A percentile compares a stretch with the other conserved stretches of the same genome.
Conservation (phyloP, 2,329 filamentous ascomycete species). For the Tolypocladium nubicola region DNA sequence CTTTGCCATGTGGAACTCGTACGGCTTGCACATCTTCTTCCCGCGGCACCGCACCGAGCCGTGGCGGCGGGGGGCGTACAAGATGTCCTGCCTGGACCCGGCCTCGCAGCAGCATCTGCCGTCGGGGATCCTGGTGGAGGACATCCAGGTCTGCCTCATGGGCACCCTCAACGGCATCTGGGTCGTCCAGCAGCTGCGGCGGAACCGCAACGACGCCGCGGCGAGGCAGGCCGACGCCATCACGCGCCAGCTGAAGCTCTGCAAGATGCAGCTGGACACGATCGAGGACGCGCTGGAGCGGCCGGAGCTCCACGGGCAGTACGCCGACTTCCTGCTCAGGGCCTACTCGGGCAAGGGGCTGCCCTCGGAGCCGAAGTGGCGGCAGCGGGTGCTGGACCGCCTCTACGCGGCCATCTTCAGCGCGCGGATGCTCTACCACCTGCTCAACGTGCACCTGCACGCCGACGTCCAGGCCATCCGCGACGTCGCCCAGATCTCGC, state of each 20-base stretch:
- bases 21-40: constrained; percentile 26
- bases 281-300: constrained; percentile 6
- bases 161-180: constrained; percentile 20
- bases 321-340: constrained; percentile 9
- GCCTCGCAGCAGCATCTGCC: constrained; percentile 15
- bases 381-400: constrained; percentile 12
- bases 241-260: constrained; percentile 5
- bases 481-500: constrained; percentile 2
- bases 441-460: constrained; percentile 24
- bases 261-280: constrained; percentile 10
- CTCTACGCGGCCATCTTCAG: constrained; percentile 20
- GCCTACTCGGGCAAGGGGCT: constrained; percentile 19
- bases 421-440: constrained; percentile 23
- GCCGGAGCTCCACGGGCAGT: constrained; percentile 6
- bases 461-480: constrained; percentile 17
- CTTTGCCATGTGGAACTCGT: constrained; percentile 24
- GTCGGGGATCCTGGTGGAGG: constrained; percentile 19
- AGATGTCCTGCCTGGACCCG: constrained; percentile 18
- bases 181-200: constrained; percentile 15
- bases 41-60: constrained; percentile 21
- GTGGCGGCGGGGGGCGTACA: constrained; percentile 15
- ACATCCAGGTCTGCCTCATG: constrained; percentile 21
- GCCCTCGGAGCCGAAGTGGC: constrained; percentile 11
- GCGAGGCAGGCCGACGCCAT: constrained; percentile 1
- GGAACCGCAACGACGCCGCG: constrained; percentile 9